Percentiles rank a stretch among this genome's conserved stretches.
Conservation (phyloP, 2,329 filamentous ascomycete genomes). For the Xylariaceae sp. region DNA sequence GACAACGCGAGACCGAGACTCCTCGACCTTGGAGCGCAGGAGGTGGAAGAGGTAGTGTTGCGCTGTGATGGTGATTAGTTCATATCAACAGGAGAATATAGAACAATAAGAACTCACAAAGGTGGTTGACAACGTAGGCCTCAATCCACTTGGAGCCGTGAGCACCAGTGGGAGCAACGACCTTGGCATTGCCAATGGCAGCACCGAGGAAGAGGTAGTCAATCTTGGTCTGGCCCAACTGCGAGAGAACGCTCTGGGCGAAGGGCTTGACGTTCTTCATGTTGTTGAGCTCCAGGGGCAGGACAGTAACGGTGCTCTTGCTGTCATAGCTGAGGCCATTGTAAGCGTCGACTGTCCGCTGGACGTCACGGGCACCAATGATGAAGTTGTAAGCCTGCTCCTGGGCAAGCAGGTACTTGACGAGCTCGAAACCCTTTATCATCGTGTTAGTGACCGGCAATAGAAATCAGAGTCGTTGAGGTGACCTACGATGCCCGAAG, state of each 20-base stretch:
- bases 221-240: constrained; percentile 38
- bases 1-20: constrained; percentile 43
- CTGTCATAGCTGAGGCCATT: constrained; percentile 39
- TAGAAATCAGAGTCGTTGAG: not conserved
- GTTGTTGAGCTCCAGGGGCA: constrained; percentile 45
- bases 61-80: constrained; percentile 32
- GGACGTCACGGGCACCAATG: constrained; percentile 44
- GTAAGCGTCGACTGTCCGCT: constrained; percentile 38
- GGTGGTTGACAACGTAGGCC: constrained; percentile 46
- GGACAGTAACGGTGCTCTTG: constrained; percentile 39
- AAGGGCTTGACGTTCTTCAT: constrained; percentile 43
- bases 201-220: constrained; percentile 50
- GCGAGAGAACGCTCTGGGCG: constrained; percentile 39
- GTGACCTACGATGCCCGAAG: constrained; percentile 43
- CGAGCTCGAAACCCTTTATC: constrained; percentile 48
- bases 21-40: constrained; percentile 43
- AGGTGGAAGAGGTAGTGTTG: constrained; percentile 51
- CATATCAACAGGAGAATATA: not conserved
- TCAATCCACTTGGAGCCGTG: constrained; percentile 47
- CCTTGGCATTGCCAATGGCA: constrained; percentile 36
- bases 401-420: constrained; percentile 45
- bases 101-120: constrained; percentile 36
- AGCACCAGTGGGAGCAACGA: constrained; percentile 33
- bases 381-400: constrained; percentile 44
- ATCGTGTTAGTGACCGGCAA: not conserved